A percentile compares a stretch with the other conserved stretches of the same genome.
phyloP scores from a whole-genome alignment of 2,329 filamentous ascomycete genomes.

The Stachybotrys chlorohalonatus region DNA sequence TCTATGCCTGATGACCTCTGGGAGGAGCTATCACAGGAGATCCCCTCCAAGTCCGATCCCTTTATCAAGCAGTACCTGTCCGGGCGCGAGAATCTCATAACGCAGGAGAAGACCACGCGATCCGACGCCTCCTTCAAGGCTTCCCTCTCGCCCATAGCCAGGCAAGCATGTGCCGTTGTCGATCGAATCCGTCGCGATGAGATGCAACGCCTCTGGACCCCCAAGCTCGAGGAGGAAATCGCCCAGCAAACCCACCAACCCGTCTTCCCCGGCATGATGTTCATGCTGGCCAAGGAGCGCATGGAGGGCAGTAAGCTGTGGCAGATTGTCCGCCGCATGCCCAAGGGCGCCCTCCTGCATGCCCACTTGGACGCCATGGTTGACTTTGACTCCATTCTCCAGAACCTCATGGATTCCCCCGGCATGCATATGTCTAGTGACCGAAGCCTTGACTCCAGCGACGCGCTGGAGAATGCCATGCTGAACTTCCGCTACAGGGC shows the following conservation, averaged over 20 bases:
- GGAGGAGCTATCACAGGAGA: constrained; percentile 45
- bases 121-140: constrained; percentile 65
- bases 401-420: constrained; percentile 58
- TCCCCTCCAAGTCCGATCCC: constrained; percentile 54
- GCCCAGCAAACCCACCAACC: constrained; percentile 52
- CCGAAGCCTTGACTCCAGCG: constrained; percentile 42
- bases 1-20: constrained; percentile 47
- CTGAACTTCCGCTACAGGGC: constrained; percentile 56
- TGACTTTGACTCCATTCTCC: constrained; percentile 72
- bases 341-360: constrained; percentile 80
- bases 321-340: constrained; percentile 77
- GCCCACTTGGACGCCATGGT: constrained; percentile 89
- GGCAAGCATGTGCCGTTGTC: constrained; percentile 71
- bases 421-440: constrained; percentile 66
- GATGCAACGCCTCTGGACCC: constrained; percentile 66
- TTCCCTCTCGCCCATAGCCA: constrained; percentile 69
- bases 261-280: constrained; percentile 88
- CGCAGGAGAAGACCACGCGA: constrained; percentile 71
- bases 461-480: constrained; percentile 42
- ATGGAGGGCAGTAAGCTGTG: constrained; percentile 82
- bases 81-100: constrained; percentile 66
- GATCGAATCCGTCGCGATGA: constrained; percentile 72
- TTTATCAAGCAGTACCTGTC: constrained; percentile 77
- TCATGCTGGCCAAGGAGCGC: constrained; percentile 71
- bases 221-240: constrained; percentile 60